These are phyloP conservation scores for Hemileccinum rubropunctum DNA, from an alignment of 768 basidiomycete species.

Conservation along the genomic window DNA sequence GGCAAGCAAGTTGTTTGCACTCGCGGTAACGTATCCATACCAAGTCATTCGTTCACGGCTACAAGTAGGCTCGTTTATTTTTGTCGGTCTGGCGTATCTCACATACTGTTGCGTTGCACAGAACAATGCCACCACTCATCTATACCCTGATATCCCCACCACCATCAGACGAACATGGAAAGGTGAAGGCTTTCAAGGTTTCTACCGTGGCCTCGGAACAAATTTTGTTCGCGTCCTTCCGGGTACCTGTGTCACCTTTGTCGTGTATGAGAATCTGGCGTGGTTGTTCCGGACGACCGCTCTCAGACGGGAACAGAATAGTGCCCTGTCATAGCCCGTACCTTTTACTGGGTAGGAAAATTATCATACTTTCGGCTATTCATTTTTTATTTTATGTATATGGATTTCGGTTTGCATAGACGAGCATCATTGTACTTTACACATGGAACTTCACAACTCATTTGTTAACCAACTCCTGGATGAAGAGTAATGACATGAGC, in stretches of 20 bases:
- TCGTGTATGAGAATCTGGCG: constrained; percentile 92
- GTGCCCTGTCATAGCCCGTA: background rate
- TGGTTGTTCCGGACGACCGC: constrained; percentile 75
- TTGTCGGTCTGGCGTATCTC: background rate
- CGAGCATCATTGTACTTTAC: constrained; percentile 9
- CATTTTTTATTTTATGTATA: background rate
- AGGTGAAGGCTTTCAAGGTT: constrained; percentile 78
- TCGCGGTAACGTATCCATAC: constrained; percentile 90
- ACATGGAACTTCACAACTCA: constrained; percentile 8
- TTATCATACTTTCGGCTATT: constrained; percentile 10
- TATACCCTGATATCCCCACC: constrained; percentile 82
- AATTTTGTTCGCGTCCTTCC: constrained; percentile 94
- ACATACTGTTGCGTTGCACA: constrained; percentile 22
- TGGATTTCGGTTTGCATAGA: constrained; percentile 2
- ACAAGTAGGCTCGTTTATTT: constrained; percentile 53
- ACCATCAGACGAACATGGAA: constrained; percentile 80
- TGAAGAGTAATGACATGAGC: constrained; percentile 6
- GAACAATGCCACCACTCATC: constrained; percentile 62
- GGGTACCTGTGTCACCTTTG: constrained; percentile 96
- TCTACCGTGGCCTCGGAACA: constrained; percentile 93
- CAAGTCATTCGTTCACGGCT: constrained; percentile 94
- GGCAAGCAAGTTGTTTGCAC: constrained; percentile 80
- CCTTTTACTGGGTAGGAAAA: background rate
- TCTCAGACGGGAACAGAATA: constrained; percentile 41
- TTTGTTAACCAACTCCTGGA: background rate